Evolutionary conservation across 176 grass and related monocot genomes (phyloP), one percentile per base, ranked within the genome.

Genomic region (Phoenix roebelenii): DNA sequence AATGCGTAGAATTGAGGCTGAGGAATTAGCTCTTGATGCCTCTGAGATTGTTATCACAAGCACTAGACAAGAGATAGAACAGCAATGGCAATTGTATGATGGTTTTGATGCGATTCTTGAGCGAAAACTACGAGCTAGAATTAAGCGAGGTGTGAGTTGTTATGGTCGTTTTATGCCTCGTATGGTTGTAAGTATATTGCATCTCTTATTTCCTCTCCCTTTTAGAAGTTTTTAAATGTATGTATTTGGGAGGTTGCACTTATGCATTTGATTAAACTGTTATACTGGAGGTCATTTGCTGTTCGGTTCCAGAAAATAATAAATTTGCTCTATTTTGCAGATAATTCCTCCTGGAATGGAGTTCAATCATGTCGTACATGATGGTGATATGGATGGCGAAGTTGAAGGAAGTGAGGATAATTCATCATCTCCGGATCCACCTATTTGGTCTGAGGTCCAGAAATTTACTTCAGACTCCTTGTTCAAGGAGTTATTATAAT

Each of bases 321-420:
- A 2, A 14, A 14, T 44, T 44, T 44, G 35, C 35, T 48, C 16
- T 19, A 62, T 20, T 62, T 39, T 48, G 4, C 60, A 62, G 60
- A 30, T 65, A 10, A 65, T 65, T 39, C 63, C 63, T 52, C 63
- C 63, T 65, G 63, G 63, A 6, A 65, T 65, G 63, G 63, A 65
- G 50, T 65, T 65, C 19, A 52, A 49, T 25, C 50, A n/a, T 26
- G 63, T 65, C 7, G 51, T 65, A 17, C 63, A 65, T 65, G 63
- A 65, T 10, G 63, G 22, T 18, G 63, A 65, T 65, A 22, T 15
- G 5, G 63, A 65, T n/a, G 12, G 50, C 7, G 44, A 62, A 53
- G 63, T 65, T 52, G 51, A 16, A 52, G 63, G 49, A 25, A 49
- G 23, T n/a, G 63, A 65, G 14, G 63, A 52, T 17, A 22, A 48